Evolutionary conservation across 257 asterid genomes (phyloP).

Genomic region (Solanum etuberosum): DNA sequence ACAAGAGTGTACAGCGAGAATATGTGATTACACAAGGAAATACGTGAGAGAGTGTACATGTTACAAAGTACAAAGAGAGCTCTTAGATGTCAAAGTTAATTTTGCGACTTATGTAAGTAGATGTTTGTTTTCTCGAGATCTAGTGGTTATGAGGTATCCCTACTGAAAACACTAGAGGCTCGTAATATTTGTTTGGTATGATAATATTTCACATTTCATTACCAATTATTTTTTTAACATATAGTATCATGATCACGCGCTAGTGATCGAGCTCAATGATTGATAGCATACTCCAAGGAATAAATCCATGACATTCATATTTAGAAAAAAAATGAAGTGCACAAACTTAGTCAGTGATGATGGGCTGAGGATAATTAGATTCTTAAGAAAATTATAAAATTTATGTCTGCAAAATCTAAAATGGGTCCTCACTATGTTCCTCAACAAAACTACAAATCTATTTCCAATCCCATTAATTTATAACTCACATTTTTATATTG

Average conservation of each 20-base stretch:
- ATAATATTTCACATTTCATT: no score
- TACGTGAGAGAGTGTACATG: no score
- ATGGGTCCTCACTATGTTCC: not conserved
- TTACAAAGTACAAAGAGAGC: no score
- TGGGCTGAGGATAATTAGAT: not conserved
- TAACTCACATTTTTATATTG: not conserved
- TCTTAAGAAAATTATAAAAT: not conserved
- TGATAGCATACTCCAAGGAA: accelerated
- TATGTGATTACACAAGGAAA: no score
- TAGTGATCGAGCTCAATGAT: not conserved
- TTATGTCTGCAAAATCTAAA: not conserved
- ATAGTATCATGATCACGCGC: not conserved
- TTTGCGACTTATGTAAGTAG: no score
- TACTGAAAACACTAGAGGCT: no score
- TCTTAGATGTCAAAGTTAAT: no score
- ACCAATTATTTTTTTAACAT: no score
- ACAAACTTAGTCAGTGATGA: not conserved
- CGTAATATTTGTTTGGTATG: no score
- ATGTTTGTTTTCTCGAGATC: no score
- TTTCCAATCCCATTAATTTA: not conserved
- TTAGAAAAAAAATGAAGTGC: not conserved
- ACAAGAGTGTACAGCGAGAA: no score
- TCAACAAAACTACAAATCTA: not conserved
- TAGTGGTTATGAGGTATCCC: no score
- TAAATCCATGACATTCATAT: not conserved